Percentiles rank a stretch among this genome's conserved stretches.
Conservation (phyloP, 2,329 filamentous ascomycete species). For the Aspergillus terreus region DNA sequence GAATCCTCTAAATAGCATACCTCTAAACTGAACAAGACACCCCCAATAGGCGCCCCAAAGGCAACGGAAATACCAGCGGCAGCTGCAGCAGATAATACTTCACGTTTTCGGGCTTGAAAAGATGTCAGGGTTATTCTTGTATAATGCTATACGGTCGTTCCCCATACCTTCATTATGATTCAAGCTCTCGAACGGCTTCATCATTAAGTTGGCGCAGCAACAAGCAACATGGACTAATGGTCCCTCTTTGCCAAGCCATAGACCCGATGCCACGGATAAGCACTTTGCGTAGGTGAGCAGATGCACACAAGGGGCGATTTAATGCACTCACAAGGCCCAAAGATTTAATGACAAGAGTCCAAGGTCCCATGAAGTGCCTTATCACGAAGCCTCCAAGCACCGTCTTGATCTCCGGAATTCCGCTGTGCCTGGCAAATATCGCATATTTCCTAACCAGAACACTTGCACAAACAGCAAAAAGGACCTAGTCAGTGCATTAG, state of each 20-base stretch:
- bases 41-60: slow-evolving; percentile 90
- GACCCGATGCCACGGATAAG: slow-evolving; percentile 84
- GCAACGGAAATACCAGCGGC: slow-evolving; percentile 91
- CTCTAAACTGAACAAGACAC: slow-evolving; percentile 93
- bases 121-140: neutral
- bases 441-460: slow-evolving; percentile 80
- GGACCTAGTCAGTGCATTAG: slow-evolving; percentile 50
- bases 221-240: slow-evolving; percentile 94
- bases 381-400: slow-evolving; percentile 93
- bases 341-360: slow-evolving; percentile 88
- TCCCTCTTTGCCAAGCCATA: slow-evolving; percentile 97
- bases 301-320: slow-evolving; percentile 13
- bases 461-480: slow-evolving; percentile 74
- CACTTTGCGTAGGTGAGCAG: slow-evolving; percentile 53
- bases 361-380: slow-evolving; percentile 74
- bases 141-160: slow-evolving; percentile 8
- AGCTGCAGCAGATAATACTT: slow-evolving; percentile 87
- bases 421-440: slow-evolving; percentile 85
- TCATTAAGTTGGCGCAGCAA: slow-evolving; percentile 91
- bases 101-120: slow-evolving; percentile 75
- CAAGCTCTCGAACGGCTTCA: slow-evolving; percentile 79
- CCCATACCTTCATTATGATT: slow-evolving; percentile 75
- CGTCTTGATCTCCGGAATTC: slow-evolving; percentile 97
- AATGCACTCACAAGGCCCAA: slow-evolving; percentile 66
- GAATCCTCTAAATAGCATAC: slow-evolving; percentile 39